Base-by-base conservation (phyloP, 1,284 basidiomycete species). In the Takashimella koratensis region DNA sequence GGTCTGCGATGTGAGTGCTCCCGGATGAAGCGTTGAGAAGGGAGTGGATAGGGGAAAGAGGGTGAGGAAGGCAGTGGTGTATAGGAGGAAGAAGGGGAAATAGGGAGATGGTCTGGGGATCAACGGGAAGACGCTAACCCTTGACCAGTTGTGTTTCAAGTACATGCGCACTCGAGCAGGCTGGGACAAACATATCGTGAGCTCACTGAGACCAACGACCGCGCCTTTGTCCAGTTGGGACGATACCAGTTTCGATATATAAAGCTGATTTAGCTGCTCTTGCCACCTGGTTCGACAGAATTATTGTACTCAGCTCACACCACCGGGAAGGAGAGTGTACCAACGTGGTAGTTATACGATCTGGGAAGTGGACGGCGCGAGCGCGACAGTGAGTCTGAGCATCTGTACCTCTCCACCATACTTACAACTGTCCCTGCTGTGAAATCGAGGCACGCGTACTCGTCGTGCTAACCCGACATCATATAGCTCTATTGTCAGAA, bases 401-500 rank as follows among this genome's bases (percentile, higher is more conserved):
- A 1, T 19, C 19, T 44, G 23, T 23, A 13, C 10, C 26, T 19
- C 13, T 24, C 39, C 13, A 2, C 40, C 30, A 19, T n/a, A n/a
- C n/a, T n/a, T n/a, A n/a, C n/a, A n/a, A n/a, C n/a, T n/a, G n/a
- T n/a, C n/a, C n/a, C n/a, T n/a, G n/a, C n/a, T n/a, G n/a, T n/a
- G n/a, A n/a, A n/a, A n/a, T n/a, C n/a, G n/a, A n/a, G n/a, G n/a
- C n/a, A n/a, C n/a, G n/a, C n/a, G n/a, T n/a, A n/a, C n/a, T n/a
- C n/a, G n/a, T n/a, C n/a, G n/a, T n/a, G n/a, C n/a, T n/a, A n/a
- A n/a, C n/a, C n/a, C n/a, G n/a, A n/a, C n/a, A n/a, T n/a, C n/a
- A n/a, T 54, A 4, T 67, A 95, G 90, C 81, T 97, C 10, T 98
- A 95, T 69, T 96, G 91, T 71, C 95, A 98, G 74, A 95, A 95